Conservation (phyloP, 495 filamentous ascomycete species). For the Glarea lozoyensis region DNA sequence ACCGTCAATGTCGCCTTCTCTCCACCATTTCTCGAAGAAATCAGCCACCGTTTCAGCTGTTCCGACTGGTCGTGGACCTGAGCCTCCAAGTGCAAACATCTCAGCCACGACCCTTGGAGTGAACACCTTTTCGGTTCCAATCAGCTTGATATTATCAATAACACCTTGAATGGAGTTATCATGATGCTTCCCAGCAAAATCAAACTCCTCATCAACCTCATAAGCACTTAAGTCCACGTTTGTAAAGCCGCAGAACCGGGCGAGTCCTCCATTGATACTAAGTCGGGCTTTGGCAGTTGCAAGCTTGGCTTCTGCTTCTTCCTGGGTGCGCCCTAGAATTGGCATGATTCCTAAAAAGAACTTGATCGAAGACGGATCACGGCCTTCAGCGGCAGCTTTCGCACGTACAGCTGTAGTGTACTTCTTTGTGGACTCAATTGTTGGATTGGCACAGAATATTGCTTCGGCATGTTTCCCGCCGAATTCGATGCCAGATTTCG, state of each 20-base stretch:
- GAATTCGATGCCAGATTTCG: slow-evolving; percentile 46
- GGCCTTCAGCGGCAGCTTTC: slow-evolving; percentile 37
- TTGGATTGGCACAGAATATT: slow-evolving; percentile 51
- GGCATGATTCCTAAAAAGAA: slow-evolving; percentile 51
- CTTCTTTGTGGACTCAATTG: slow-evolving; percentile 36
- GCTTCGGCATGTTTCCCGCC: slow-evolving; percentile 54
- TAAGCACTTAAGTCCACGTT: slow-evolving; percentile 44
- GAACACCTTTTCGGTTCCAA: slow-evolving; percentile 17
- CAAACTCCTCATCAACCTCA: slow-evolving; percentile 44
- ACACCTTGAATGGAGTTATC: slow-evolving; percentile 34
- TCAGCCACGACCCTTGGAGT: background rate
- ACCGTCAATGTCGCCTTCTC: slow-evolving; percentile 33
- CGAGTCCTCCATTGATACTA: slow-evolving; percentile 42
- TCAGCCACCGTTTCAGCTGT: slow-evolving; percentile 39
- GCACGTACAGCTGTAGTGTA: slow-evolving; percentile 45
- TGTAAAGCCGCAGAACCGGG: slow-evolving; percentile 51
- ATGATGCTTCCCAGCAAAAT: slow-evolving; percentile 55
- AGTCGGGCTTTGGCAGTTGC: slow-evolving; percentile 42
- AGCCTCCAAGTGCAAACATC: slow-evolving; percentile 17
- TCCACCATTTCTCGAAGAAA: slow-evolving; percentile 38
- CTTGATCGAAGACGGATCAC: slow-evolving; percentile 49
- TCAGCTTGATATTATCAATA: slow-evolving; percentile 16
- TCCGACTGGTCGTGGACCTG: slow-evolving; percentile 40
- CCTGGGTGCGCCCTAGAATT: slow-evolving; percentile 46
- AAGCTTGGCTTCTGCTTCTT: slow-evolving; percentile 45